Percentiles rank a stretch among this genome's conserved stretches.
Conservation (phyloP, 345 rosid species). For the Salix koriyanagi region DNA sequence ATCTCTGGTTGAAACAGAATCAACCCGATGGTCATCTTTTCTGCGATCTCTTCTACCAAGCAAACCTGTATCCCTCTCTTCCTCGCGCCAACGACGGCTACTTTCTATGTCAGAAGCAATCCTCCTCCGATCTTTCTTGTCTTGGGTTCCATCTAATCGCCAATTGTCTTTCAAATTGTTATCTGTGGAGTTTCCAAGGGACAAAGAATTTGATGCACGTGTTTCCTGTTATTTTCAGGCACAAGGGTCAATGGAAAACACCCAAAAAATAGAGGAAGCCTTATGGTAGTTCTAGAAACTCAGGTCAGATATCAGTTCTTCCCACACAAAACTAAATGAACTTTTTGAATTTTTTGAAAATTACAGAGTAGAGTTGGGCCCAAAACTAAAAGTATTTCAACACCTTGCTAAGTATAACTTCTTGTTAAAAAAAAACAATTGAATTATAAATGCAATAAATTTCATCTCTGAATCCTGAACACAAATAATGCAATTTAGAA, state of each 20-base stretch:
- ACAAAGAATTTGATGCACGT: slow-evolving; percentile 34
- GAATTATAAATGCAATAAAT: background rate
- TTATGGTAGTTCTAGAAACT: background rate
- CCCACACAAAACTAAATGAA: background rate
- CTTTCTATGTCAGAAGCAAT: slow-evolving; percentile 41
- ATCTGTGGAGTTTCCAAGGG: slow-evolving; percentile 43
- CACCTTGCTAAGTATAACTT: background rate
- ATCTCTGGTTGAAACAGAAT: slow-evolving; percentile 40
- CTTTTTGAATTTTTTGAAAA: background rate
- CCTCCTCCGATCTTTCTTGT: slow-evolving; percentile 67
- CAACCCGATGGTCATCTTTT: slow-evolving; percentile 54
- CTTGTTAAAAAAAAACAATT: background rate
- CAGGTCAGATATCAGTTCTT: background rate
- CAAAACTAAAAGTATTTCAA: background rate
- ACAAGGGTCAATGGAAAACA: background rate
- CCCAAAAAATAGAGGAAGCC: background rate
- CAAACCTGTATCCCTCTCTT: slow-evolving; percentile 72
- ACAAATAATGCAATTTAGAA: background rate
- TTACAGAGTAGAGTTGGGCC: background rate
- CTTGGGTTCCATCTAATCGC: slow-evolving; percentile 66
- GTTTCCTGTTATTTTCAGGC: slow-evolving; percentile 35
- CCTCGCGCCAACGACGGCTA: slow-evolving; percentile 71
- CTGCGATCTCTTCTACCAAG: slow-evolving; percentile 65
- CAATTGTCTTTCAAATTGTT: slow-evolving; percentile 54
- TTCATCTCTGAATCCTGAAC: background rate